Evolutionary conservation across 768 basidiomycete species (phyloP), one percentile per base, ranked within the genome.

Genomic region (Tricholoma terreum): DNA sequence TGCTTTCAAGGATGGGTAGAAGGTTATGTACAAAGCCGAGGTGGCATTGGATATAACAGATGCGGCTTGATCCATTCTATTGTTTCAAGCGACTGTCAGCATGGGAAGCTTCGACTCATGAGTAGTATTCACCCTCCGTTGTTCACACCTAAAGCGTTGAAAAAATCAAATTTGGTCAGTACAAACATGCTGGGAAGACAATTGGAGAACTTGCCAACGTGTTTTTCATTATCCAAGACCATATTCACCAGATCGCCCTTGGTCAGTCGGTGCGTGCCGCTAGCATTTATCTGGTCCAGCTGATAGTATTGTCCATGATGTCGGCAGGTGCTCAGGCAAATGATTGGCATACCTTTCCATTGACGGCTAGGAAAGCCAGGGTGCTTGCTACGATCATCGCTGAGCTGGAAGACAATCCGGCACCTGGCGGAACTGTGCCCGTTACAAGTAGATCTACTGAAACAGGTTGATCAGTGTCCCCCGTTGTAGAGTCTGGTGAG

Each of bases 351-450:
- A 79, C 81, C 66, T 91, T 86, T 52, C 83, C 82, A 59, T 94
- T 93, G 42, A 86, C 84, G 6, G 86, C 86, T 24, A 94, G 74
- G 67, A 94, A 91, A 0, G 88, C 83, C 30, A 95, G 75, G 0
- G 92, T 89, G 38, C 89, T 90, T 0, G 90, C 89, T 21, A 95
- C 91, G 33, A 94, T 91, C 84, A 96, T 89, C 0, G 94, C 94
- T 0, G 92, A 90, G 61, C 90, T 92, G 3, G 90, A 92, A 6
- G 90, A 92, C 4, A 96, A 74, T 0, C 94, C 94, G 0, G 90
- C 89, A 0, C 93, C 94, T 2, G 90, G 82, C 0, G 94, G 94
- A 2, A 97, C 88, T 10, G 86, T 83, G 1, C 94, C 94, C 0
- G 86, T 85, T 10, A 92, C 84, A 4, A 94, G 77, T 9, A 93